Percentiles rank a stretch among this genome's conserved stretches.
Conservation (phyloP, 805 yeast genomes). For the Saturnispora sekii region DNA sequence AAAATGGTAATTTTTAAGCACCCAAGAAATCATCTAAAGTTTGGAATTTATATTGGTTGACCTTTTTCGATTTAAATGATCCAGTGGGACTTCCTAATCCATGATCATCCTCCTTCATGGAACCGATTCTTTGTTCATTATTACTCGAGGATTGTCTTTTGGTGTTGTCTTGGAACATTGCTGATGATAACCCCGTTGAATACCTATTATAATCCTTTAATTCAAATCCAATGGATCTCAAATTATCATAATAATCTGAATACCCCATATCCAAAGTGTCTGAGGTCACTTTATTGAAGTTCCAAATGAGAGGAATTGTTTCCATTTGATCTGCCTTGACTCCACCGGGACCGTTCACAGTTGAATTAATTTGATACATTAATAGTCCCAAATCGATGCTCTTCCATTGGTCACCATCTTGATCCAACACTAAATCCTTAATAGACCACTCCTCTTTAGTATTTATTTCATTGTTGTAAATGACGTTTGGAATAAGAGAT, state of each 20-base stretch:
- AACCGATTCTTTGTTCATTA: neutral
- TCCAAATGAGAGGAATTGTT: neutral
- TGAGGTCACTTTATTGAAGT: slow-evolving; percentile 14
- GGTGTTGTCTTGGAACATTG: neutral
- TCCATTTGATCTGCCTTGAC: neutral
- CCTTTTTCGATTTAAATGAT: neutral
- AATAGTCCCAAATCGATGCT: slow-evolving; percentile 24
- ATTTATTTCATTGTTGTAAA: slow-evolving; percentile 22
- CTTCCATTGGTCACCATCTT: slow-evolving; percentile 10
- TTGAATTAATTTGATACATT: slow-evolving; percentile 20
- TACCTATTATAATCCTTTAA: slow-evolving; percentile 32
- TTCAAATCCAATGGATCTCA: slow-evolving; percentile 27
- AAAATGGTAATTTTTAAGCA: neutral
- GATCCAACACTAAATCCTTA: slow-evolving; percentile 12
- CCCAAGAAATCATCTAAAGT: slow-evolving; percentile 77
- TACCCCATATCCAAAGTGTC: slow-evolving; percentile 17
- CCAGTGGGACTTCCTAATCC: neutral
- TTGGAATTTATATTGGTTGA: slow-evolving; percentile 45
- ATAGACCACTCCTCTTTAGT: slow-evolving; percentile 12
- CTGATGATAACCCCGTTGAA: slow-evolving; percentile 17
- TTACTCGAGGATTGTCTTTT: too few species aligned
- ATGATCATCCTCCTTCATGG: neutral
- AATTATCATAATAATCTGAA: slow-evolving; percentile 20
- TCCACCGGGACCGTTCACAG: neutral
- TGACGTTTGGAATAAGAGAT: slow-evolving; percentile 41